Percentiles rank a stretch among this genome's conserved stretches.
Evolutionary conservation across 352 stramenopile genomes (phyloP).

Genomic region (Phytophthora pini): DNA sequence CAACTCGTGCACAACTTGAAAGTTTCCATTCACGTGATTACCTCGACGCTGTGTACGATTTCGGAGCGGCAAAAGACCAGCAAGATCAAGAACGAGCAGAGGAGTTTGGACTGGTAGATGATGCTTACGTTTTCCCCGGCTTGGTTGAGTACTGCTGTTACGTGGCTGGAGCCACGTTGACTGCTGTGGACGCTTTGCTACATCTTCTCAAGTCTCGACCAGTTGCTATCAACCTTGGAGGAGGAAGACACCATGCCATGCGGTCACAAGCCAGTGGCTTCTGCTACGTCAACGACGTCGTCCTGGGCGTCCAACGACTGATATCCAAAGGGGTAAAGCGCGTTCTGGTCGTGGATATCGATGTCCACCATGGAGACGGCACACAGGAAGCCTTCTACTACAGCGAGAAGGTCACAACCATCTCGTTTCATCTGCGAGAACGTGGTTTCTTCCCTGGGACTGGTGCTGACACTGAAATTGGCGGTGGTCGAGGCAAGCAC

Average conservation of each 20-base stretch:
- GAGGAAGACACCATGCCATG: slow-evolving; percentile 98
- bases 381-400: slow-evolving; percentile 67
- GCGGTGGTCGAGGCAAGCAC: slow-evolving; percentile 40
- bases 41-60: slow-evolving; percentile 6
- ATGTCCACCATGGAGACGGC: slow-evolving; percentile 72
- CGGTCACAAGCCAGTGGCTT: slow-evolving; percentile 94
- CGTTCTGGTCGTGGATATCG: slow-evolving; percentile 64
- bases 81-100: slow-evolving; percentile 15
- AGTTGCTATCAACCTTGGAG: slow-evolving; percentile 97
- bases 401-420: slow-evolving; percentile 50
- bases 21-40: slow-evolving; percentile 42
- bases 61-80: slow-evolving; percentile 1
- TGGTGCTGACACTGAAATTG: slow-evolving; percentile 32
- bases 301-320: slow-evolving; percentile 97
- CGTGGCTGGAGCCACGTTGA: slow-evolving; percentile 64
- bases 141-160: slow-evolving; percentile 70
- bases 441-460: slow-evolving; percentile 61
- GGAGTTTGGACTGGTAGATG: slow-evolving; percentile 68
- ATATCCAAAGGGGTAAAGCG: slow-evolving; percentile 87
- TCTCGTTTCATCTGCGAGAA: slow-evolving; percentile 64
- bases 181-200: slow-evolving; percentile 57
- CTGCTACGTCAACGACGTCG: slow-evolving; percentile 98
- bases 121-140: slow-evolving; percentile 54
- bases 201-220: slow-evolving; percentile 34
- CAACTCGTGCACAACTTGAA: slow-evolving; percentile 36